Percentiles rank a stretch among this genome's conserved stretches.
These are phyloP conservation scores for Sugiyamaella mastotermitis DNA, from an alignment of 805 yeast genomes.

Conservation along the genomic window DNA sequence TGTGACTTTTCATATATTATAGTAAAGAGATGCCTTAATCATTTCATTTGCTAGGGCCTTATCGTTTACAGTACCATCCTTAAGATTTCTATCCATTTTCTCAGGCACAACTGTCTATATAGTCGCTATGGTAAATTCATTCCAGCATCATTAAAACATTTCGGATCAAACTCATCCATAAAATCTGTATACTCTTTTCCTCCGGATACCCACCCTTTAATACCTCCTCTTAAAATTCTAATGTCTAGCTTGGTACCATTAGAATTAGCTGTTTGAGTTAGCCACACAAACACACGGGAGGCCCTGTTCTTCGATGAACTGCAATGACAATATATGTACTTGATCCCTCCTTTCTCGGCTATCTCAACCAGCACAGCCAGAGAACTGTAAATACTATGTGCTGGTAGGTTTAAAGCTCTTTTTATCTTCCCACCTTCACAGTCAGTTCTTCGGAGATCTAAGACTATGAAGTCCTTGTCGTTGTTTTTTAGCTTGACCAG, in stretches of 20 bases:
- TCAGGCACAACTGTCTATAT: no score
- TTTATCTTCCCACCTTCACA: slow-evolving; percentile 23
- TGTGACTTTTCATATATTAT: no score
- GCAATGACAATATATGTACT: slow-evolving; percentile 19
- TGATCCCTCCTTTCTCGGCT: slow-evolving; percentile 18
- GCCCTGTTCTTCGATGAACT: slow-evolving; percentile 22
- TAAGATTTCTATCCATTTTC: no score
- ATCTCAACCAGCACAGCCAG: slow-evolving; percentile 17
- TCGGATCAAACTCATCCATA: slow-evolving; percentile 18
- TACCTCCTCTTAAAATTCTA: slow-evolving; percentile 18
- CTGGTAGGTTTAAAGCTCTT: slow-evolving; percentile 22
- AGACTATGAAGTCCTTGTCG: no score
- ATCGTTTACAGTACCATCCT: no score
- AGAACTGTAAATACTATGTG: slow-evolving; percentile 17
- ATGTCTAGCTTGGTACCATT: slow-evolving; percentile 12
- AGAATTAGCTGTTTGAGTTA: slow-evolving; percentile 15
- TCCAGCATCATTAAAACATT: slow-evolving; percentile 1
- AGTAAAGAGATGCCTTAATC: no score
- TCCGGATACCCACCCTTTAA: slow-evolving; percentile 20
- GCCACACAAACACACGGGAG: slow-evolving; percentile 19
- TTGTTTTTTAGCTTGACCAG: no score
- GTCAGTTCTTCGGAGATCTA: slow-evolving; percentile 17
- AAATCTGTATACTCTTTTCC: slow-evolving; percentile 19
- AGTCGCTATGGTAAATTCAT: no score
- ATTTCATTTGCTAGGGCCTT: no score